phyloP scores from a whole-genome alignment of 129 eudicot genomes.

The Scalesia atractyloides region DNA sequence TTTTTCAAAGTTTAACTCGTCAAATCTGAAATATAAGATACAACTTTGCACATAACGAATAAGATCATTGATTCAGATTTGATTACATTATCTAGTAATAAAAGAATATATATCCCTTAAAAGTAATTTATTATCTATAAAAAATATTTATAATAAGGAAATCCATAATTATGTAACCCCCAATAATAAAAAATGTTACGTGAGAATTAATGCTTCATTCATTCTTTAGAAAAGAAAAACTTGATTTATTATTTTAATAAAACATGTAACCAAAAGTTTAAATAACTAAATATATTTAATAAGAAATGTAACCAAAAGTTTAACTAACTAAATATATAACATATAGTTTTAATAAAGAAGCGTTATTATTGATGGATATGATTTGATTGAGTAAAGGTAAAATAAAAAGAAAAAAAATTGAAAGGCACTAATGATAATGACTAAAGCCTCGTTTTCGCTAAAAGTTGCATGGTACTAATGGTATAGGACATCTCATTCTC shows the following conservation, averaged over 20 bases:
- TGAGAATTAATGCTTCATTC: not conserved
- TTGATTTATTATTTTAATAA: not conserved
- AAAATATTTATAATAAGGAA: not conserved
- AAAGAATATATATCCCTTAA: slow-evolving; percentile 9
- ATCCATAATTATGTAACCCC: not conserved
- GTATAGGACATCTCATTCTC: slow-evolving; percentile 24
- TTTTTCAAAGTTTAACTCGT: slow-evolving; percentile 1
- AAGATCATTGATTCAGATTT: not conserved
- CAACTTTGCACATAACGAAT: not conserved
- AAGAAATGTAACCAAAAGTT: not conserved
- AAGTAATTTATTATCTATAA: not conserved
- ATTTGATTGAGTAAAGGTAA: slow-evolving; percentile 6
- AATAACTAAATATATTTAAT: not conserved
- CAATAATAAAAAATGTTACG: not conserved
- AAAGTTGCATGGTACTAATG: slow-evolving; percentile 14
- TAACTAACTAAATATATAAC: not conserved
- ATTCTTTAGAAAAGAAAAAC: not conserved
- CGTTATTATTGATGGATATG: not conserved
- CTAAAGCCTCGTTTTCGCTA: slow-evolving; percentile 5
- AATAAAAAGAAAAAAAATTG: not conserved
- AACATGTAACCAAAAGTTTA: not conserved
- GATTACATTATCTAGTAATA: slow-evolving; percentile 5
- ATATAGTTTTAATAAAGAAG: not conserved
- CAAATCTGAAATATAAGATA: not conserved
- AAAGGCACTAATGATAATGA: slow-evolving; percentile 7